Evolutionary conservation across 306 rosid species (phyloP).

Genomic region (Trifolium dubium): DNA sequence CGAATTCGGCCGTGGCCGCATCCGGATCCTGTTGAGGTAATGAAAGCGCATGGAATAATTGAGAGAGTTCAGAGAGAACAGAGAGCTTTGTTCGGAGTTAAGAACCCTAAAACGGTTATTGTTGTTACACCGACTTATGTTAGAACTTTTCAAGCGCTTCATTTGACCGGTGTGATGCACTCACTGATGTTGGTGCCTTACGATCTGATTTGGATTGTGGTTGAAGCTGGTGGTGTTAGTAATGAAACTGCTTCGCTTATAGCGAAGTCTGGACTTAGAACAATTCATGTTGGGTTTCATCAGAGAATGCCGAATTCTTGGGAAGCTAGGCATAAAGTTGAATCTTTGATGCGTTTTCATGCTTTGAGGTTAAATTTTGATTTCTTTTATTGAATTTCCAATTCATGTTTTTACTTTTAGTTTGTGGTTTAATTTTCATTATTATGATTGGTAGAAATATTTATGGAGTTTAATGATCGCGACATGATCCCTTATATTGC

Average conservation of each 20-base stretch:
- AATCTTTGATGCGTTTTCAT: slow-evolving; percentile 83
- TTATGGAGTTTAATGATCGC: neutral
- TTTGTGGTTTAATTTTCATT: too few species aligned
- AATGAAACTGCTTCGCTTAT: slow-evolving; percentile 86
- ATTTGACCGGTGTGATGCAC: slow-evolving; percentile 92
- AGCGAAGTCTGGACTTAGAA: slow-evolving; percentile 70
- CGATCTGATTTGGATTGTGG: slow-evolving; percentile 91
- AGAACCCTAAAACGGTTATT: slow-evolving; percentile 74
- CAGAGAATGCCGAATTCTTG: slow-evolving; percentile 78
- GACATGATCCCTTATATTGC: neutral
- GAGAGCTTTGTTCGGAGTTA: slow-evolving; percentile 80
- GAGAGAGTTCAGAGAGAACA: slow-evolving; percentile 93
- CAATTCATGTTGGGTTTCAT: slow-evolving; percentile 69
- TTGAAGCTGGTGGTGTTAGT: slow-evolving; percentile 88
- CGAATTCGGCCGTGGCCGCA: slow-evolving; percentile 99
- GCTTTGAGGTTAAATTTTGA: slow-evolving; percentile 70
- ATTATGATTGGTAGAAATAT: too few species aligned
- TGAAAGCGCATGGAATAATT: slow-evolving; percentile 93
- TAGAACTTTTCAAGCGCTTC: slow-evolving; percentile 91
- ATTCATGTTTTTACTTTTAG: slow-evolving; percentile 4
- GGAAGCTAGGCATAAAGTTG: slow-evolving; percentile 83
- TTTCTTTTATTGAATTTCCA: neutral
- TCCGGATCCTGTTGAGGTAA: slow-evolving; percentile 90
- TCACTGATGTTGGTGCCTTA: slow-evolving; percentile 87
- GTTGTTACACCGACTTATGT: slow-evolving; percentile 88